Evolutionary conservation across 768 basidiomycete genomes (phyloP).

Genomic region (Leccinum aurantiacum): DNA sequence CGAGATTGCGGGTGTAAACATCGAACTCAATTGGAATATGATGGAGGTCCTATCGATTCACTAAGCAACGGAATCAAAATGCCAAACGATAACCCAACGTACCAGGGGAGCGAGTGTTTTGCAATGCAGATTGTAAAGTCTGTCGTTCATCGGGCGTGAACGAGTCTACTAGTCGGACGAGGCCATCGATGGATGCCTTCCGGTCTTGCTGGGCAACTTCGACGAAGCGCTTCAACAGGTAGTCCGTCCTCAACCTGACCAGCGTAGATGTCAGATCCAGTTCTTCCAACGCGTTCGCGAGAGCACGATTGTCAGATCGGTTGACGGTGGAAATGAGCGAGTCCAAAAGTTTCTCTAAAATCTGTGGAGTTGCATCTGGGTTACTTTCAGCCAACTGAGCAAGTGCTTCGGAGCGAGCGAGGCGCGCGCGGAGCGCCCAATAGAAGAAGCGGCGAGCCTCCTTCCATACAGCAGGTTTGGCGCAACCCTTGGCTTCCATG

Average conservation of each 20-base stretch:
- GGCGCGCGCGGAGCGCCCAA: slow-evolving; percentile 86
- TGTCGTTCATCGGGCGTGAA: slow-evolving; percentile 73
- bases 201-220: slow-evolving; percentile 71
- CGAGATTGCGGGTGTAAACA: slow-evolving; percentile 1
- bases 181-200: slow-evolving; percentile 72
- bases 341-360: slow-evolving; percentile 63
- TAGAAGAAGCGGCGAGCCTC: slow-evolving; percentile 88
- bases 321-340: slow-evolving; percentile 57
- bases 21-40: slow-evolving; percentile 34
- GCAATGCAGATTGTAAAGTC: slow-evolving; percentile 58
- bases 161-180: slow-evolving; percentile 69
- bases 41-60: slow-evolving; percentile 38
- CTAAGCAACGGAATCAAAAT: slow-evolving; percentile 2
- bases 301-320: slow-evolving; percentile 51
- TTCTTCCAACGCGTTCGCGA: slow-evolving; percentile 67
- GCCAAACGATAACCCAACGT: slow-evolving; percentile 24
- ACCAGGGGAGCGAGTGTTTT: slow-evolving; percentile 63
- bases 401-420: slow-evolving; percentile 67
- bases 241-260: slow-evolving; percentile 65
- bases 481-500: slow-evolving; percentile 98
- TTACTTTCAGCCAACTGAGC: slow-evolving; percentile 65
- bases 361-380: slow-evolving; percentile 66
- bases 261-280: slow-evolving; percentile 65
- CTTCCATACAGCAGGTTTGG: slow-evolving; percentile 84
- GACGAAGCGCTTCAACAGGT: slow-evolving; percentile 64